Base-by-base conservation (phyloP, 208 protist species). In the Crithidia thermophila region DNA sequence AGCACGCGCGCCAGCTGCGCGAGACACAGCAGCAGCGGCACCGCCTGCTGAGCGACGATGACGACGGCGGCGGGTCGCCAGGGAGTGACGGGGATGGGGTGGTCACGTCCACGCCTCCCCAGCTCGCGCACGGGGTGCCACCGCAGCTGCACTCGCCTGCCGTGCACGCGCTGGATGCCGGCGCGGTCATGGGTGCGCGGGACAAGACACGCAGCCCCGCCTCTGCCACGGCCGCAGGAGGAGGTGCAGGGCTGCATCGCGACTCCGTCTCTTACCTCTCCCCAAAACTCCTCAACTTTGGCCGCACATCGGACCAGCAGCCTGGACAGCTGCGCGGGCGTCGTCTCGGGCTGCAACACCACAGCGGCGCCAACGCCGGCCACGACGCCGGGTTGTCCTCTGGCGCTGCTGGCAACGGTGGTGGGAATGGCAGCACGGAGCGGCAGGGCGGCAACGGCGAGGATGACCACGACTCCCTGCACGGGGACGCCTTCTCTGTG, bases 11-110 rank as follows among this genome's bases (percentile, higher is more conserved):
- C 28, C 40, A 25, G 30, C 20, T 46, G 58, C 68, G 64, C 1
- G 73, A 77, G 58, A 43, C 52, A 47, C 72, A 79, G 64, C 66
- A 75, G 43, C 23, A 73, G 59, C 68, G 72, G 33, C 51, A 58
- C 7, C 76, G 66, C 1, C 33, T 76, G 10, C 58, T 64, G 20
- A 28, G 23, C 27, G 56, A 14, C 45, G 60, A 67, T 20, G 43
- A 61, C 42, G 62, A 60, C 31, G 49, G 34, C 18, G 53, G 51
- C 16, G 51, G 23, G 8, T n/a, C 39, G 1, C 58, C 53, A 1
- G 69, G 55, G 25, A 58, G 55, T 42, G 60, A 23, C 34, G 42
- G 39, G 28, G 57, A 64, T n/a, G 20, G 45, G 45, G 31, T 16
- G n/a, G 14, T 53, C 11, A 64, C 58, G 20, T 53, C 58, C 2